phyloP scores from a whole-genome alignment of 768 basidiomycete genomes.

The Leccinum variicolor region DNA sequence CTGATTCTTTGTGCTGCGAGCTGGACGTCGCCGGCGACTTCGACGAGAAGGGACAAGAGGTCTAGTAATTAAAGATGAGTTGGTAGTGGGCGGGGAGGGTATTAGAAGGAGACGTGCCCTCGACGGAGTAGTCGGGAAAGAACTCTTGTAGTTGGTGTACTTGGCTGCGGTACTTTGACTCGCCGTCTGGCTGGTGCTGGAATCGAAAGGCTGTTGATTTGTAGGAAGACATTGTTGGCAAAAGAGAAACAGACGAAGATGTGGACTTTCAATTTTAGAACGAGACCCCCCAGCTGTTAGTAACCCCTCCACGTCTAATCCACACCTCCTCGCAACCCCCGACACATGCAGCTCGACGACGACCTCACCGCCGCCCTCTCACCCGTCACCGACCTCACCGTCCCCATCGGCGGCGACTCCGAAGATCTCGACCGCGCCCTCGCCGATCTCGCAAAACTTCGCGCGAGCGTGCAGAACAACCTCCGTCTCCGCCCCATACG shows the following conservation, averaged over 20 bases:
- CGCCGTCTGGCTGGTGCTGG: conserved; percentile 16
- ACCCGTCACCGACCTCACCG: conserved; percentile 24
- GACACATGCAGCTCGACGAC: conserved; percentile 20
- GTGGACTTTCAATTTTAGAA: conserved; percentile 26
- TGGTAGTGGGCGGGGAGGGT: conserved; percentile 16
- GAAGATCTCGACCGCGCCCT: conserved; percentile 68
- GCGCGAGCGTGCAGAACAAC: conserved; percentile 72
- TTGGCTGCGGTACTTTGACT: conserved; percentile 49
- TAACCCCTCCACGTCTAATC: conserved; percentile 10
- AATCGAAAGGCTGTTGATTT: conserved; percentile 28
- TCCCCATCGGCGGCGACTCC: conserved; percentile 29
- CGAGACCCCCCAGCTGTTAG: conserved; percentile 17
- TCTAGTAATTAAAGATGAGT: conserved; percentile 37
- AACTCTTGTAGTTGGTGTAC: conserved; percentile 64
- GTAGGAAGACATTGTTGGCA: conserved; percentile 29
- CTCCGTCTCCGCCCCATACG: conserved; percentile 75
- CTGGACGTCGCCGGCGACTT: conserved; percentile 67
- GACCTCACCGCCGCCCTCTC: conserved; percentile 32
- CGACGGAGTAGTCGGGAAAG: conserved; percentile 67
- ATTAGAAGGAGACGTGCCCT: conserved; percentile 45
- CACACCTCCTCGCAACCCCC: conserved; percentile 20
- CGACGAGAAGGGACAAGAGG: conserved; percentile 63
- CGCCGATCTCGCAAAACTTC: conserved; percentile 62
- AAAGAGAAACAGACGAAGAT: not conserved
- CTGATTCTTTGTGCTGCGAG: conserved; percentile 69